Conservation (phyloP, 345 rosid species). For the Eucalyptus urophylla region DNA sequence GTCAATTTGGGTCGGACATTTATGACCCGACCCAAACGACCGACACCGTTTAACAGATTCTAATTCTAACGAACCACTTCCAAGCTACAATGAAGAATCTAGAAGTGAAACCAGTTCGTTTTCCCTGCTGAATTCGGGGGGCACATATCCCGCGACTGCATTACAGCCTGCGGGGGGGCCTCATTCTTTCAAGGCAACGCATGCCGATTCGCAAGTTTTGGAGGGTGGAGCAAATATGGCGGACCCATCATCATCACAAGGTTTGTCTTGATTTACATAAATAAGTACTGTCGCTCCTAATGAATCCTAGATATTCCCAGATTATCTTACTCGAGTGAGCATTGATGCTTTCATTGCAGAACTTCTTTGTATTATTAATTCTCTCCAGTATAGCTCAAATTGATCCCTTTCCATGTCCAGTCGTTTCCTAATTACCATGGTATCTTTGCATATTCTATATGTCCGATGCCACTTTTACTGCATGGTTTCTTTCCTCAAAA, state of each 20-base stretch:
- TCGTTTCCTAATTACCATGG: background rate
- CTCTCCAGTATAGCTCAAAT: background rate
- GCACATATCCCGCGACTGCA: background rate
- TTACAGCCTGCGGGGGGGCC: background rate
- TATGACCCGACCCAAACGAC: too few relatives aligned
- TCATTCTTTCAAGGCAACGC: background rate
- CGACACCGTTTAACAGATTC: too few relatives aligned
- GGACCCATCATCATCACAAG: background rate
- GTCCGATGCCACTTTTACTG: background rate
- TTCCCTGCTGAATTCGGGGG: accelerated
- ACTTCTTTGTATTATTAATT: background rate
- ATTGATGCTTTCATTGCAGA: background rate
- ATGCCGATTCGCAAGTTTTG: background rate
- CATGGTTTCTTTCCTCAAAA: background rate
- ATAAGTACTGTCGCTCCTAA: accelerated
- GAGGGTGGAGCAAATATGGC: background rate
- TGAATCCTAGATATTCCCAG: too few relatives aligned
- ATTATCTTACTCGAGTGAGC: background rate
- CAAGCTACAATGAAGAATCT: background rate
- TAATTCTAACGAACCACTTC: background rate
- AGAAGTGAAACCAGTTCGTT: background rate
- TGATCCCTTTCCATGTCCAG: background rate
- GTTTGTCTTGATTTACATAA: background rate
- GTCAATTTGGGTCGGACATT: too few relatives aligned
- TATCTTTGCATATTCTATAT: background rate